These are phyloP conservation scores for Sugiyamaella americana DNA, from an alignment of 805 yeast genomes.

Conservation along the genomic window DNA sequence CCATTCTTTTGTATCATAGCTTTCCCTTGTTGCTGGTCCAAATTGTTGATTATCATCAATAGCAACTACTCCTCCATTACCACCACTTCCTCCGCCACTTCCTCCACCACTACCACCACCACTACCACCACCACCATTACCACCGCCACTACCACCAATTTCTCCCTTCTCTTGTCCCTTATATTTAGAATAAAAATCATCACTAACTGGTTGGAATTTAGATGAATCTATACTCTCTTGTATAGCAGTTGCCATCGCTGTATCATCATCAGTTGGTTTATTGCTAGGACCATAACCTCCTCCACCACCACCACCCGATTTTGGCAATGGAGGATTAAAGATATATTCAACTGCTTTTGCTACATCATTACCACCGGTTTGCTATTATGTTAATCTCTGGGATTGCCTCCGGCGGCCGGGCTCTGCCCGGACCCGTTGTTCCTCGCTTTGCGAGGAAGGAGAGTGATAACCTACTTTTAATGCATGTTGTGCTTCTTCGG, in stretches of 20 bases:
- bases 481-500: constrained; percentile 26
- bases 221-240: constrained; percentile 7
- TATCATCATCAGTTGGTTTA: too few relatives aligned
- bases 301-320: too few relatives aligned
- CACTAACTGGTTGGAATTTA: constrained; percentile 1
- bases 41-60: constrained; percentile 11
- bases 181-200: constrained; percentile 2
- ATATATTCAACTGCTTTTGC: constrained; percentile 28
- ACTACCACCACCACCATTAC: background rate
- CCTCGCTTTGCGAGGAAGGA: too few relatives aligned
- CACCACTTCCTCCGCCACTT: background rate
- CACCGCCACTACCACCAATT: too few relatives aligned
- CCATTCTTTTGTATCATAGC: constrained; percentile 24
- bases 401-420: too few relatives aligned
- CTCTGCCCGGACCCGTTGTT: background rate
- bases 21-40: constrained; percentile 21
- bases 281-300: too few relatives aligned
- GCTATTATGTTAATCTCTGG: too few relatives aligned
- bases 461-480: constrained; percentile 23
- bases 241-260: constrained; percentile 9
- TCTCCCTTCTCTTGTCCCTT: constrained; percentile 21
- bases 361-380: constrained; percentile 19
- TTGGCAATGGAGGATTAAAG: too few relatives aligned
- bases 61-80: constrained; percentile 3
- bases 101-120: background rate